Percentiles rank a stretch among this genome's conserved stretches.
These are phyloP conservation scores for Vigna radiata DNA, from an alignment of 306 rosid species.

Conservation along the genomic window DNA sequence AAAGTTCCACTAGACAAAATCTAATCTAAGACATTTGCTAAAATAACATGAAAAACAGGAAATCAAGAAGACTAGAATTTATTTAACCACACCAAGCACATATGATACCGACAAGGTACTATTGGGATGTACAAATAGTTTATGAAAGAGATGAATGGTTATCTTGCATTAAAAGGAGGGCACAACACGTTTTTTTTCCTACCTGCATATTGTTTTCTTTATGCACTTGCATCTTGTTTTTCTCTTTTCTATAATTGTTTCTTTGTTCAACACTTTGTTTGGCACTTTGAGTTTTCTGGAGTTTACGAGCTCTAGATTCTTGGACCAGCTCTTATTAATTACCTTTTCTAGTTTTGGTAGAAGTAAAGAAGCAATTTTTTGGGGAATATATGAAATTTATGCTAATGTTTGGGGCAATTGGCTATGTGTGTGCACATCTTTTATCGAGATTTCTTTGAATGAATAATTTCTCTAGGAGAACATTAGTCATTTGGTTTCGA, in stretches of 20 bases:
- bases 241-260: neutral
- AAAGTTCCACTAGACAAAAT: too few species aligned
- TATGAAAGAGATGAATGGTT: neutral
- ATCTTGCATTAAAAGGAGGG: conserved; percentile 6
- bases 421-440: neutral
- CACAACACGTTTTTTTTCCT: neutral
- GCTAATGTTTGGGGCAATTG: conserved; percentile 5
- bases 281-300: neutral
- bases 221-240: conserved; percentile 12
- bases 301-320: neutral
- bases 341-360: neutral
- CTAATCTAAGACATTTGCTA: too few species aligned
- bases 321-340: neutral
- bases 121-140: conserved; percentile 14
- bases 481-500: neutral
- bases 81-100: neutral
- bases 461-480: neutral
- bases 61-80: conserved; percentile 8
- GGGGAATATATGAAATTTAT: neutral
- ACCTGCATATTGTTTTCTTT: conserved; percentile 12
- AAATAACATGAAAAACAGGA: conserved; percentile 1
- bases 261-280: conserved; percentile 11
- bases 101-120: neutral
- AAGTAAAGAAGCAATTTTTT: neutral
- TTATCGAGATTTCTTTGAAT: neutral